A percentile compares a stretch with the other conserved stretches of the same genome.
Conservation (phyloP, 305 asterid species). For the Monarda citriodora region DNA sequence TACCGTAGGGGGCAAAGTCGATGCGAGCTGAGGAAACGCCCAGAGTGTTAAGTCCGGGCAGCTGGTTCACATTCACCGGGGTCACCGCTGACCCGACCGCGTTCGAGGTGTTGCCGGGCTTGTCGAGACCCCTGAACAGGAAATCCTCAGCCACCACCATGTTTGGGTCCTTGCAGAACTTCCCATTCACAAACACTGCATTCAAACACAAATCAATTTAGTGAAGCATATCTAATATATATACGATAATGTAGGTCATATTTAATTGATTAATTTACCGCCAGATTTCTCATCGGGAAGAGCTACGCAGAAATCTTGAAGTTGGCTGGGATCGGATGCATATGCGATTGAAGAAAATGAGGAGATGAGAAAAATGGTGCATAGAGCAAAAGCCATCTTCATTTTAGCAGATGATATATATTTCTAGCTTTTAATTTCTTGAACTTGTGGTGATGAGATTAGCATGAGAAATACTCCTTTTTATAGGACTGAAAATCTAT, state of each 20-base stretch:
- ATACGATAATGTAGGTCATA: no score
- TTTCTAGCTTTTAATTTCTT: not conserved
- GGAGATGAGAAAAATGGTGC: not conserved
- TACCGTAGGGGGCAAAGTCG: slow-evolving; percentile 2
- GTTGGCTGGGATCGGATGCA: not conserved
- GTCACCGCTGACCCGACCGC: not conserved
- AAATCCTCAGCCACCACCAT: slow-evolving; percentile 7
- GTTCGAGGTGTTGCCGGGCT: slow-evolving; percentile 1
- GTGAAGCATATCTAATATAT: no score
- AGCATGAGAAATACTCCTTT: not conserved
- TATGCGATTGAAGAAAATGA: not conserved
- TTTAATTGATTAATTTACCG: no score
- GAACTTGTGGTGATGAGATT: not conserved
- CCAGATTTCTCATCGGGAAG: not conserved
- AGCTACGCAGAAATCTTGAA: slow-evolving; percentile 7
- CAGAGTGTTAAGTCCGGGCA: slow-evolving; percentile 4
- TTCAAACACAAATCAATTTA: not conserved
- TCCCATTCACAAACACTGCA: slow-evolving; percentile 9
- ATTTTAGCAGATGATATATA: not conserved
- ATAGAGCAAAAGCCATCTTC: not conserved
- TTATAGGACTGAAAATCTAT: not conserved
- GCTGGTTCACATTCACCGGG: slow-evolving; percentile 4
- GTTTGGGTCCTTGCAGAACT: slow-evolving; percentile 12
- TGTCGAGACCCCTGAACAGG: not conserved
- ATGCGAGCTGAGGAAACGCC: not conserved